Conservation (phyloP, 1,139 yeast species). For the Debaryomycetaceae sp. region DNA sequence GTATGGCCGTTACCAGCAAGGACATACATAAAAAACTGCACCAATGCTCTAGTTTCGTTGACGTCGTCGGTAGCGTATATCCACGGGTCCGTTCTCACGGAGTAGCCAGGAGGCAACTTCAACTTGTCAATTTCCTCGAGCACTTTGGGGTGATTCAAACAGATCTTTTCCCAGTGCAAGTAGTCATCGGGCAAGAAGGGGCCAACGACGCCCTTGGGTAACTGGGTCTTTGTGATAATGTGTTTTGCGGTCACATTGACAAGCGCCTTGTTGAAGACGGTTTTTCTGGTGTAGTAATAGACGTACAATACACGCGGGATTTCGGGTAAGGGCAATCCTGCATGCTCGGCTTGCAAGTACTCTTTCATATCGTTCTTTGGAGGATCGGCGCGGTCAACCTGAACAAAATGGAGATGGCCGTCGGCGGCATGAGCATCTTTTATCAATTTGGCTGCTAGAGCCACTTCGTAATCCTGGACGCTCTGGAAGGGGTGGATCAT, state of each 20-base stretch:
- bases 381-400: constrained; percentile 67
- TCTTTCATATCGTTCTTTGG: constrained; percentile 67
- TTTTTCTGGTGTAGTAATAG: constrained; percentile 51
- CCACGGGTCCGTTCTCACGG: constrained; percentile 74
- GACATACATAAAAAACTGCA: constrained; percentile 73
- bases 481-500: constrained; percentile 52
- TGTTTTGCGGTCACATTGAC: constrained; percentile 58
- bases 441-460: constrained; percentile 50
- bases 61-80: constrained; percentile 74
- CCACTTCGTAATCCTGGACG: constrained; percentile 54
- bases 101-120: constrained; percentile 43
- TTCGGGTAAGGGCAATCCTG: constrained; percentile 44
- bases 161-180: constrained; percentile 39
- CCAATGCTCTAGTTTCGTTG: constrained; percentile 48
- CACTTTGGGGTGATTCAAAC: constrained; percentile 47
- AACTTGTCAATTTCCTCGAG: constrained; percentile 53
- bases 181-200: constrained; percentile 69
- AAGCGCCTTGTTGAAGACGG: constrained; percentile 60
- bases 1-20: constrained; percentile 56
- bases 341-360: constrained; percentile 59
- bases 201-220: constrained; percentile 60
- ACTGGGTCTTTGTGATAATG: constrained; percentile 43
- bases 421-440: constrained; percentile 43
- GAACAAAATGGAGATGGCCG: constrained; percentile 55
- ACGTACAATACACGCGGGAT: constrained; percentile 59